A percentile compares a stretch with the other conserved stretches of the same genome.
phyloP scores from a whole-genome alignment of 768 basidiomycete genomes.

The Boletales sp. region DNA sequence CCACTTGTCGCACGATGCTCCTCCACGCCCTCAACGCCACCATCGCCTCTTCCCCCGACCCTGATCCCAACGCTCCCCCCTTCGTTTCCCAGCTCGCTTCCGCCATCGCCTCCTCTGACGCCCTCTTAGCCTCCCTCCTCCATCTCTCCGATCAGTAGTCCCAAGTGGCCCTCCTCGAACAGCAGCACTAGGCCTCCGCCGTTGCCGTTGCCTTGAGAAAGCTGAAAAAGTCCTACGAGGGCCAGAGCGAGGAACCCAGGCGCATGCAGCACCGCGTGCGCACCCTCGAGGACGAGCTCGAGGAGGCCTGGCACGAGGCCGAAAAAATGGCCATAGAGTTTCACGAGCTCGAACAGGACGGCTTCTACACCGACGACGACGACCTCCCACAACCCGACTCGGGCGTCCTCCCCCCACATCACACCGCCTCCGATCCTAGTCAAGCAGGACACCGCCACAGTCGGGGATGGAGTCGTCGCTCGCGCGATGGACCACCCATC shows the following conservation, averaged over 20 bases:
- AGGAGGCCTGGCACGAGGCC: conserved; percentile 80
- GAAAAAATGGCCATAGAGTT: conserved; percentile 70
- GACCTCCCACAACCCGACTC: too few relatives aligned
- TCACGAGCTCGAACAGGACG: conserved; percentile 51
- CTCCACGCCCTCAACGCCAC: conserved; percentile 65
- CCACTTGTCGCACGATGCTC: conserved; percentile 59
- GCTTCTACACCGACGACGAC: too few relatives aligned
- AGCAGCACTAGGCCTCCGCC: conserved; percentile 70
- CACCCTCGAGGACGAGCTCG: conserved; percentile 64
- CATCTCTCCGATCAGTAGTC: conserved; percentile 58
- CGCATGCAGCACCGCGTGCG: conserved; percentile 44
- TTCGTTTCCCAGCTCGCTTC: conserved; percentile 60
- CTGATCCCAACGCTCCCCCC: conserved; percentile 34
- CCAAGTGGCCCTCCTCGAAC: conserved; percentile 58
- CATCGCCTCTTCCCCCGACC: too few relatives aligned
- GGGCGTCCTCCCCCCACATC: too few relatives aligned
- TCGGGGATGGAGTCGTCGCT: conserved; percentile 26
- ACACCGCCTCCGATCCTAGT: too few relatives aligned
- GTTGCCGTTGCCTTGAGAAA: conserved; percentile 76
- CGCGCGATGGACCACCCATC: conserved; percentile 29
- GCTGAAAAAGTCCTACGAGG: conserved; percentile 71
- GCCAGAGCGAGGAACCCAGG: conserved; percentile 56
- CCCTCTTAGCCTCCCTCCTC: conserved; percentile 53
- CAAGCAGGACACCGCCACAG: conserved; percentile 21
- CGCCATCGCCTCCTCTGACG: conserved; percentile 55